Evolutionary conservation across 495 filamentous ascomycete species (phyloP), one percentile per base, ranked within the genome.

Genomic region (Hypomontagnella monticulosa): DNA sequence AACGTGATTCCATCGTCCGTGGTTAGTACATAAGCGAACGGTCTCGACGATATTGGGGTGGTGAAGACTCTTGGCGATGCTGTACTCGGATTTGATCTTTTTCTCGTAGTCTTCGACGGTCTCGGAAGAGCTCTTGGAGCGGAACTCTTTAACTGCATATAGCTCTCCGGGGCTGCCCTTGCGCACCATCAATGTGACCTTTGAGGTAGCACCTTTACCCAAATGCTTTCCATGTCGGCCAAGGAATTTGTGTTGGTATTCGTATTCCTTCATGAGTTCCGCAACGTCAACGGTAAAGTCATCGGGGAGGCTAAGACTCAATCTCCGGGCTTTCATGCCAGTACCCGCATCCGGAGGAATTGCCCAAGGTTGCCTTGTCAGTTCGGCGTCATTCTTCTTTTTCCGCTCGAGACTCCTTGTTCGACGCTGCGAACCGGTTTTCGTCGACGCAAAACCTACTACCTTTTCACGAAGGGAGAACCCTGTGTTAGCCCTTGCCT

Each of bases 41-140:
- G 89, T 92, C 67, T 87, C 84, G 64, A 93, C 87, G 58, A 93
- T 89, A 71, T 93, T 93, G 14, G 91, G 91, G 72, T 94, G 91
- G 68, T 88, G 81, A 57, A 91, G 73, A 63, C 87, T 89, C 76
- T 90, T 90, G 42, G 88, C 88, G 51, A 93, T 88, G 72, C 85
- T 89, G 78, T 84, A 94, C 72, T 94, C 91, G 15, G 87, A 88
- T 65, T 91, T 91, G 78, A 93, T 87, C 79, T 92, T 91, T 77
- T 88, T 86, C 52, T 86, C 81, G 75, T 93, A 93, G 20, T 92
- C 88, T 16, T 84, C 80, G 38, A 79, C 71, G 4, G 80, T 83
- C 72, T 94, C 90, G 41, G 77, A 78, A 23, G 81, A 81, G 49
- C 82, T 81, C 66, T 86, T 90, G 41, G 80, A 73, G 3, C 90